Conservation (phyloP, 495 filamentous ascomycete genomes). For the Penicillium tannophilum region DNA sequence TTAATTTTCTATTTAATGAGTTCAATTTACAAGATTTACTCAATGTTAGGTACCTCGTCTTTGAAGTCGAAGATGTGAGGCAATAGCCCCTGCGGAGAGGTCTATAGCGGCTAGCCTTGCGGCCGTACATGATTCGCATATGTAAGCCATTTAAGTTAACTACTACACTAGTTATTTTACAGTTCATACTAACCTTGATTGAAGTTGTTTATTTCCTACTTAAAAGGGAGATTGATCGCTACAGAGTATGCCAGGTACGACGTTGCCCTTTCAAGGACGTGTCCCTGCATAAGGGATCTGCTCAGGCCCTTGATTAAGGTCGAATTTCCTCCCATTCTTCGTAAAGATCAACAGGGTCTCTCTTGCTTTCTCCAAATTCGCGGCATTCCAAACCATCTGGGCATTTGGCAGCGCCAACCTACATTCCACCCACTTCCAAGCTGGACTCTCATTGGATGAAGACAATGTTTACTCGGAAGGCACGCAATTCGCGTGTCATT, state of each 20-base stretch:
- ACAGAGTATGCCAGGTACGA: slow-evolving; percentile 16
- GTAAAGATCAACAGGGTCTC: slow-evolving; percentile 3
- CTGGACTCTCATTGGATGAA: not conserved
- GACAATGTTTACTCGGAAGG: not conserved
- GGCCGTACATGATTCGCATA: too few species aligned
- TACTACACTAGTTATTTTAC: too few species aligned
- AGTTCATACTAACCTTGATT: too few species aligned
- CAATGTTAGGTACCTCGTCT: too few species aligned
- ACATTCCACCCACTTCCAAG: not conserved
- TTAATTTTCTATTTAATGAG: too few species aligned
- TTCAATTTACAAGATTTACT: too few species aligned
- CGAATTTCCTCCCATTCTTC: slow-evolving; percentile 8
- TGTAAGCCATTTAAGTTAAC: too few species aligned
- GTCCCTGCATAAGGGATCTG: not conserved
- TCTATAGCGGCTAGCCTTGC: too few species aligned
- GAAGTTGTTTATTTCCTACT: not conserved
- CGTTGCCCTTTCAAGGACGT: slow-evolving; percentile 11
- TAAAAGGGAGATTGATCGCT: not conserved
- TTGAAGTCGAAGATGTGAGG: too few species aligned
- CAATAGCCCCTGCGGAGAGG: too few species aligned
- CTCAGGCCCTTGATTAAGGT: slow-evolving; percentile 6
- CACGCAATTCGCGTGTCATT: not conserved
- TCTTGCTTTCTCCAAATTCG: not conserved
- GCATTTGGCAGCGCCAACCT: not conserved
- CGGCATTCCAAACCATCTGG: not conserved